Percentiles rank a stretch among this genome's conserved stretches.
Conservation (phyloP, 192 early-diverging fungal genomes). For the Entomortierella beljakovae region DNA sequence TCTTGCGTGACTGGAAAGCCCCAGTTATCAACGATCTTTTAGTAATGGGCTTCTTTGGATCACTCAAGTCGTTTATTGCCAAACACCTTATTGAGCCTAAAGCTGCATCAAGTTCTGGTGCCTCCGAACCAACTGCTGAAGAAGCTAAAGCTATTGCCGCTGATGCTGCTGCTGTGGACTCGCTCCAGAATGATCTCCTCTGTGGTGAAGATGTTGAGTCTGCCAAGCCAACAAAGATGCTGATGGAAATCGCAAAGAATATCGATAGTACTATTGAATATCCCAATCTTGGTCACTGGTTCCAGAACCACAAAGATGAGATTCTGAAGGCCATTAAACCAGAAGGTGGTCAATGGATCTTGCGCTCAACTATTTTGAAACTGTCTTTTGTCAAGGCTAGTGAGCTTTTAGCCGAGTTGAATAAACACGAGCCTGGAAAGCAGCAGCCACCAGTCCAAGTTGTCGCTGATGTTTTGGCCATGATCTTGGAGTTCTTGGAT, state of each 20-base stretch:
- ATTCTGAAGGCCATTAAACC: constrained; percentile 43
- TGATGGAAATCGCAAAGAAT: constrained; percentile 48
- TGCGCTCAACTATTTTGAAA: constrained; percentile 43
- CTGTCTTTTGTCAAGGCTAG: constrained; percentile 39
- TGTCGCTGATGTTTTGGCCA: constrained; percentile 45
- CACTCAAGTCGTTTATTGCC: constrained; percentile 53
- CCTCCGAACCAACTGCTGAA: constrained; percentile 22
- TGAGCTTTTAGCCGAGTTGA: constrained; percentile 29
- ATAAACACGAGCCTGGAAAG: constrained; percentile 19
- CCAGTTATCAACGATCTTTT: constrained; percentile 47
- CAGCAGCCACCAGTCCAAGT: constrained; percentile 45
- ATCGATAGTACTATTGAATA: constrained; percentile 43
- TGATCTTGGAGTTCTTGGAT: constrained; percentile 47
- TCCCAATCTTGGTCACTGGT: constrained; percentile 29
- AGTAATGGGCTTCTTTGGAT: constrained; percentile 53
- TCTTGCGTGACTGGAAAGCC: constrained; percentile 47
- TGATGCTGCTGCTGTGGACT: constrained; percentile 46
- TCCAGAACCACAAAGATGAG: constrained; percentile 33
- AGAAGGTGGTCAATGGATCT: constrained; percentile 38
- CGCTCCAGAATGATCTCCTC: constrained; percentile 47
- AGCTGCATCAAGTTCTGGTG: constrained; percentile 10
- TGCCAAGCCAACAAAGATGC: constrained; percentile 52
- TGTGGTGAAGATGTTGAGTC: constrained; percentile 54
- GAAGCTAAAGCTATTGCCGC: constrained; percentile 29
- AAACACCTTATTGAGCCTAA: constrained; percentile 45